Conservation (phyloP, 2,329 filamentous ascomycete species). For the Sarocladiaceae sp. region DNA sequence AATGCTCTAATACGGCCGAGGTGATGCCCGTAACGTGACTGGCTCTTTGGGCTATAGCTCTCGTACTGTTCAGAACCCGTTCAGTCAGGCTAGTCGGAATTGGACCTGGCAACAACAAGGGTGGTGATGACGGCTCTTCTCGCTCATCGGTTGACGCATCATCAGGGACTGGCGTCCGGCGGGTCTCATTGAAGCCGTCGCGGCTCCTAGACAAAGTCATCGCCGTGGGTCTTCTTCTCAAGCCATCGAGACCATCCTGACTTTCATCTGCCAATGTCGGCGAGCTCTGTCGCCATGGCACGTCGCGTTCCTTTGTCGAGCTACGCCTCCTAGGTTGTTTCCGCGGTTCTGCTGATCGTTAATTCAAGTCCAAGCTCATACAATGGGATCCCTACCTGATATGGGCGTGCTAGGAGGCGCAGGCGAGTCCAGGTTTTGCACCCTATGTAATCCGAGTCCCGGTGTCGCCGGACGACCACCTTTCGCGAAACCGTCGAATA, state of each 20-base stretch:
- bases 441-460: slow-evolving; percentile 36
- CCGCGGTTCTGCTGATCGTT: slow-evolving; percentile 2
- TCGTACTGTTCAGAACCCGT: slow-evolving; percentile 9
- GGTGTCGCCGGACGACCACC: slow-evolving; percentile 27
- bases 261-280: background rate
- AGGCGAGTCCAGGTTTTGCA: slow-evolving; percentile 52
- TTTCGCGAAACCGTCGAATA: slow-evolving; percentile 35
- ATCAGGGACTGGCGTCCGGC: background rate
- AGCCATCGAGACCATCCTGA: background rate
- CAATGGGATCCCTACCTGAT: background rate
- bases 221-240: background rate
- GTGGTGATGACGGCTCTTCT: background rate
- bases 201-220: slow-evolving; percentile 1
- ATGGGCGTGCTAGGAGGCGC: slow-evolving; percentile 42
- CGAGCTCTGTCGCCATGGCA: background rate
- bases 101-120: slow-evolving; percentile 12
- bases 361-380: background rate
- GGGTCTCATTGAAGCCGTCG: background rate
- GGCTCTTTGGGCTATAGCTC: slow-evolving; percentile 15
- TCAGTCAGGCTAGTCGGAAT: slow-evolving; percentile 10
- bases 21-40: background rate
- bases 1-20: slow-evolving; percentile 2
- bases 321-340: background rate
- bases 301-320: background rate
- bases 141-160: background rate